Conservation (phyloP, 768 basidiomycete genomes). For the Stropharia rugosoannulata region DNA sequence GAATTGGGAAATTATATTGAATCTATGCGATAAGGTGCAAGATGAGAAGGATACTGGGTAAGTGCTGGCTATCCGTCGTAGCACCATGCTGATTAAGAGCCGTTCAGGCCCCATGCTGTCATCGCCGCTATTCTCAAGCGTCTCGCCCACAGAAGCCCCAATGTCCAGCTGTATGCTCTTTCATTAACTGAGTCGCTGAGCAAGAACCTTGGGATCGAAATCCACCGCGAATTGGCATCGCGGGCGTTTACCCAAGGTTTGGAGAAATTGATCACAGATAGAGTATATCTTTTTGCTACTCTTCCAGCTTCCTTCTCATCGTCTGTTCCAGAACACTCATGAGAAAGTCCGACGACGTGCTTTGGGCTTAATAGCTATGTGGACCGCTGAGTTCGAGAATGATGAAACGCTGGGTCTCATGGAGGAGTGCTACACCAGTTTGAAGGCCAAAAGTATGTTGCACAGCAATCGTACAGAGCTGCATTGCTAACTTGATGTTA, state of each 20-base stretch:
- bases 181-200: slow-evolving; percentile 84
- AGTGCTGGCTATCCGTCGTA: slow-evolving; percentile 19
- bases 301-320: background rate
- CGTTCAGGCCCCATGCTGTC: slow-evolving; percentile 79
- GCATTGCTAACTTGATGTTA: background rate
- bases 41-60: slow-evolving; percentile 89
- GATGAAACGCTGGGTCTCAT: slow-evolving; percentile 84
- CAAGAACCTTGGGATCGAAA: slow-evolving; percentile 83
- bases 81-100: background rate
- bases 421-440: slow-evolving; percentile 81
- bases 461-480: background rate
- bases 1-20: slow-evolving; percentile 94
- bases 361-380: slow-evolving; percentile 70
- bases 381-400: slow-evolving; percentile 83
- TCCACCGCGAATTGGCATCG: slow-evolving; percentile 86
- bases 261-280: slow-evolving; percentile 84
- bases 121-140: slow-evolving; percentile 87
- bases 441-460: slow-evolving; percentile 76
- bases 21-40: slow-evolving; percentile 93
- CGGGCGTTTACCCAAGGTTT: slow-evolving; percentile 89
- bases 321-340: slow-evolving; percentile 69
- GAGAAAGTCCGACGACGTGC: slow-evolving; percentile 84
- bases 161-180: slow-evolving; percentile 93
- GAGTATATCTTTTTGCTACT: slow-evolving; percentile 48
- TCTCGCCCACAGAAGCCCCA: slow-evolving; percentile 90